Conservation (phyloP, 2,329 filamentous ascomycete species). For the Nigrospora oryzae region DNA sequence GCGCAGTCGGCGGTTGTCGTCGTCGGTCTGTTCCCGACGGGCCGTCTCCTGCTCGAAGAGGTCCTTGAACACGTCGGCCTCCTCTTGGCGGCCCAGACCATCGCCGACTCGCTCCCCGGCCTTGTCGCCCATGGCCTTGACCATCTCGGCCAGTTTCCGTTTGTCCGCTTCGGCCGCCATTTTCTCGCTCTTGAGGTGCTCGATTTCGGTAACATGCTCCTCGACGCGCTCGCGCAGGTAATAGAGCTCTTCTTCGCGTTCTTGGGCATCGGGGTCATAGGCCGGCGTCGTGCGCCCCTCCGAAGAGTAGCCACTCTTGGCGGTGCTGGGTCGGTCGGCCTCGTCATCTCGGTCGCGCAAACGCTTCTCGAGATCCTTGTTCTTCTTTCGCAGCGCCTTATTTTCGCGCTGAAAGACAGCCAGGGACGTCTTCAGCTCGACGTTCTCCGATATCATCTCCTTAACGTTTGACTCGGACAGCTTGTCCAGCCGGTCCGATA, state of each 20-base stretch:
- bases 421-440: constrained; percentile 85
- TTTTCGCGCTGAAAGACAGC: constrained; percentile 87
- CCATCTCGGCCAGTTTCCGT: constrained; percentile 73
- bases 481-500: constrained; percentile 87
- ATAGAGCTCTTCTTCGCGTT: constrained; percentile 76
- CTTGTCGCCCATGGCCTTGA: constrained; percentile 45
- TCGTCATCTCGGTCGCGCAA: constrained; percentile 53
- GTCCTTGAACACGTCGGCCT: constrained; percentile 88
- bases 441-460: constrained; percentile 96
- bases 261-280: constrained; percentile 52
- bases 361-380: constrained; percentile 81
- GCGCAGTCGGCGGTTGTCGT: constrained; percentile 74
- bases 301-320: constrained; percentile 45
- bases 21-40: constrained; percentile 80
- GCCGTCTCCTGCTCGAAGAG: constrained; percentile 87
- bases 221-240: constrained; percentile 82
- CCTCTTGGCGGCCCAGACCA: constrained; percentile 45
- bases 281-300: constrained; percentile 48
- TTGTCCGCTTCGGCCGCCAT: constrained; percentile 78
- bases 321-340: constrained; percentile 47
- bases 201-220: constrained; percentile 74
- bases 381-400: constrained; percentile 68
- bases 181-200: constrained; percentile 70
- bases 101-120: constrained; percentile 34
- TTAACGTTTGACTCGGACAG: constrained; percentile 93